Evolutionary conservation across 2,329 filamentous ascomycete genomes (phyloP).

Genomic region (Aspergillus puulaauensis): DNA sequence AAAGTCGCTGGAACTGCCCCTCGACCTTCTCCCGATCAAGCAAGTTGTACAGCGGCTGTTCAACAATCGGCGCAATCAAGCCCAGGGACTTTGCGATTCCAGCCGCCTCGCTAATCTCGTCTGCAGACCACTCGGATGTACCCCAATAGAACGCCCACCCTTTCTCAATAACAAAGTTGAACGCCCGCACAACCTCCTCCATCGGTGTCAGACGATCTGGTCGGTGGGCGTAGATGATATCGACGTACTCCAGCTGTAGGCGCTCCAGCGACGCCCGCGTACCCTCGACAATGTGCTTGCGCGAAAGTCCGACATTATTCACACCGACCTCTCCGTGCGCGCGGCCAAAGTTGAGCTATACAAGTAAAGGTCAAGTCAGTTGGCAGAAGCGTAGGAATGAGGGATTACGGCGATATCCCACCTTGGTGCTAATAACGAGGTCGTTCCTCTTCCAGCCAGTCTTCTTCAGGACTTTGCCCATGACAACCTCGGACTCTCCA

Average conservation of each 20-base stretch:
- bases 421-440: constrained; percentile 38
- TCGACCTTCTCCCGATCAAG: constrained; percentile 63
- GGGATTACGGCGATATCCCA: neutral
- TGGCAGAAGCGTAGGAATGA: neutral
- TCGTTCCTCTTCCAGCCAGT: constrained; percentile 60
- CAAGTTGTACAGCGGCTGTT: constrained; percentile 69
- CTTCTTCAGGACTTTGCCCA: constrained; percentile 57
- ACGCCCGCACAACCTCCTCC: constrained; percentile 69
- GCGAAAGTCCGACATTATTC: constrained; percentile 68
- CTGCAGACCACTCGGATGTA: constrained; percentile 67
- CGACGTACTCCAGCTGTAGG: constrained; percentile 66
- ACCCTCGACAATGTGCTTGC: constrained; percentile 70
- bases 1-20: constrained; percentile 60
- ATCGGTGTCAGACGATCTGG: constrained; percentile 68
- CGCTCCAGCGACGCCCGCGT: constrained; percentile 60
- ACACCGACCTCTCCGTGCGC: constrained; percentile 61
- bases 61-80: constrained; percentile 52
- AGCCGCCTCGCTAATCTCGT: constrained; percentile 66
- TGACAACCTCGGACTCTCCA: constrained; percentile 54
- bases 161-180: constrained; percentile 68
- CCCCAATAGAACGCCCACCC: constrained; percentile 73
- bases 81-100: constrained; percentile 60
- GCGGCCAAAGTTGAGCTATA: constrained; percentile 61
- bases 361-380: neutral
- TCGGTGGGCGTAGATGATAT: constrained; percentile 70